Evolutionary conservation across 257 asterid genomes (phyloP), one percentile per base, ranked within the genome.

Genomic region (Linaria vulgaris): DNA sequence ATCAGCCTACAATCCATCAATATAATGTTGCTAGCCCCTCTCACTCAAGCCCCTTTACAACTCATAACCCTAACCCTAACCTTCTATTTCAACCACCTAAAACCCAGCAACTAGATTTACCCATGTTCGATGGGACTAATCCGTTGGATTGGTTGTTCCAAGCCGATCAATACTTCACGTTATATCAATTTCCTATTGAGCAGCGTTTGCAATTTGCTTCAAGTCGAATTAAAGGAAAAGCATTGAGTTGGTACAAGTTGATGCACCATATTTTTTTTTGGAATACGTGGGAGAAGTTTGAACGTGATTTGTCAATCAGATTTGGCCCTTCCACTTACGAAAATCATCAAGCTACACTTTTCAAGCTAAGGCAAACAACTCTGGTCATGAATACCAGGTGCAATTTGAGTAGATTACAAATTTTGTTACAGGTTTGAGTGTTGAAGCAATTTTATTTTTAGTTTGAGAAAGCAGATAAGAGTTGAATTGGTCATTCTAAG

Each of bases 101-200:
- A n/a, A n/a, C n/a, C n/a, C n/a, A n/a, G n/a, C n/a, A n/a, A n/a
- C n/a, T n/a, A n/a, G n/a, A n/a, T n/a, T n/a, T n/a, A n/a, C n/a
- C n/a, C n/a, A n/a, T n/a, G n/a, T 59, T 59, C 15, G 13, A 59
- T 22, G 65, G 65, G 0, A 8, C 65, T 0, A 22, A 59, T 39
- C 65, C 65, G 0, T 16, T 59, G 5, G 65, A 59, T 59, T 59
- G 65, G 65, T 8, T 24, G 0, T 59, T 59, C 22, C 51, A 59
- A 6, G 51, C 64, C 0, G 20, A 59, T 0, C 53, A 22, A 14
- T 59, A 59, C 6, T 59, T 39, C 7, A 20, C 52, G 1, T 22
- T 20, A 3, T 59, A 59, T 9, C 21, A 59, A 12, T 20, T 59
- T 3, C 52, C 52, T 0, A 1, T 1, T 4, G 21, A 39, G 0